phyloP scores from a whole-genome alignment of 495 filamentous ascomycete species.

The Hypomontagnella submonticulosa region DNA sequence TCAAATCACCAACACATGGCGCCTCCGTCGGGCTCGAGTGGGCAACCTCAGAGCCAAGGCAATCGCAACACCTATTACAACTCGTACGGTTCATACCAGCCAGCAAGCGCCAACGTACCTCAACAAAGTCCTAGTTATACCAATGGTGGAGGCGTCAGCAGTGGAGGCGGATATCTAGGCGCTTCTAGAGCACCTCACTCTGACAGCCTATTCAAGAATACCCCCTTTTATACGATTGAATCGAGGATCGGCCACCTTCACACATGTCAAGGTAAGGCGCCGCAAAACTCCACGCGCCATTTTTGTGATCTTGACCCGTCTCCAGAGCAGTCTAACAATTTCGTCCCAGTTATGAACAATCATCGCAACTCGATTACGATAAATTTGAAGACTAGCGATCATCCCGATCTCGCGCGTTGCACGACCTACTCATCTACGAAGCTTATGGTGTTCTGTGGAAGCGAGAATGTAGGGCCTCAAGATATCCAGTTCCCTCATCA shows the following conservation, averaged over 20 bases:
- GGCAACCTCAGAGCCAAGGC: conserved; percentile 28
- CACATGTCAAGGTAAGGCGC: conserved; percentile 72
- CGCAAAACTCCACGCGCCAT: conserved; percentile 8
- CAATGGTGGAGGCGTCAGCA: conserved; percentile 25
- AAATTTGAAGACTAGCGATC: conserved; percentile 61
- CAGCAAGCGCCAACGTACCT: conserved; percentile 10
- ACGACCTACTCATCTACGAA: conserved; percentile 64
- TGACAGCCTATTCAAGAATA: conserved; percentile 72
- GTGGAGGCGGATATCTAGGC: conserved; percentile 35
- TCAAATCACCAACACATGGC: conserved; percentile 31
- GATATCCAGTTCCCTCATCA: conserved; percentile 93
- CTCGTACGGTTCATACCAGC: conserved; percentile 31
- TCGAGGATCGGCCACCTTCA: conserved; percentile 68
- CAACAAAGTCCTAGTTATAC: conserved; percentile 8
- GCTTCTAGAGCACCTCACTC: conserved; percentile 42
- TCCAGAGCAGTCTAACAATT: conserved; percentile 31
- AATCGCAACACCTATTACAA: conserved; percentile 27
- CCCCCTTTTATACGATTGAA: conserved; percentile 78
- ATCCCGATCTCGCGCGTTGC: conserved; percentile 61
- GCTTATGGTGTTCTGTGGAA: conserved; percentile 85
- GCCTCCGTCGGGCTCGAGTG: conserved; percentile 24
- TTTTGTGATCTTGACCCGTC: conserved; percentile 22
- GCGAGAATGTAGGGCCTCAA: conserved; percentile 64
- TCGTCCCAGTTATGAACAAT: conserved; percentile 62
- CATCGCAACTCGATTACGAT: conserved; percentile 68